Base-by-base conservation (phyloP, 495 filamentous ascomycete genomes). In the Aspergillus egyptiacus region DNA sequence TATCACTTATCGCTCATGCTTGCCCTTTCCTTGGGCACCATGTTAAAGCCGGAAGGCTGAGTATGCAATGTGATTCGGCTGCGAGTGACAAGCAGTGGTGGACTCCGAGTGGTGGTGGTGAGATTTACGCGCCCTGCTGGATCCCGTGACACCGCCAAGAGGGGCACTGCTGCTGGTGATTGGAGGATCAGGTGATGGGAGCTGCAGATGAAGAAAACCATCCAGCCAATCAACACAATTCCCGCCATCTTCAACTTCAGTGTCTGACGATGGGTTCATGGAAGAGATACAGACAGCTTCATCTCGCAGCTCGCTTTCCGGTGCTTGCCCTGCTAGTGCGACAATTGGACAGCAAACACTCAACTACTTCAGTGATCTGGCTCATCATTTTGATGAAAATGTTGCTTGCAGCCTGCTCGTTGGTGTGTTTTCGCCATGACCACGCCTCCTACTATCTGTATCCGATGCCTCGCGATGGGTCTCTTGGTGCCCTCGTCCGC, bases 401-500 rank as follows among this genome's bases (percentile, higher is more conserved):
- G 17, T 51, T 38, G 51, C 52, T 51, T 57, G 59, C 59, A 60
- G 59, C 57, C 61, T 57, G 61, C 63, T 67, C 62, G 65, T 70
- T 70, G 67, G 65, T 62, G 59, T 55, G 46, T 55, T 50, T 46
- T 49, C 36, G 51, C 45, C 23, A 55, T 48, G 61, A 56, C 59
- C 56, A 63, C 24, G 35, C 25, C 35, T 37, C 35, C 17, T 20
- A 19, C 35, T 37, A 11, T 19, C 35, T 18, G 13, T 37, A 18
- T 18, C 38, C 41, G 11, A 49, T 50, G 52, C 53, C 47, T 44
- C 42, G 18, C 27, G 42, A 53, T 50, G 55, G 48, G 51, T 52
- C 38, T 14, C 58, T 60, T 60, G 63, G 57, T 57, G 52, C 57
- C 45, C 56, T 60, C 60, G 51, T 63, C 67, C 59, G 59, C 63